Evolutionary conservation across 768 basidiomycete genomes (phyloP).

Genomic region (Cantharellus anzutake): DNA sequence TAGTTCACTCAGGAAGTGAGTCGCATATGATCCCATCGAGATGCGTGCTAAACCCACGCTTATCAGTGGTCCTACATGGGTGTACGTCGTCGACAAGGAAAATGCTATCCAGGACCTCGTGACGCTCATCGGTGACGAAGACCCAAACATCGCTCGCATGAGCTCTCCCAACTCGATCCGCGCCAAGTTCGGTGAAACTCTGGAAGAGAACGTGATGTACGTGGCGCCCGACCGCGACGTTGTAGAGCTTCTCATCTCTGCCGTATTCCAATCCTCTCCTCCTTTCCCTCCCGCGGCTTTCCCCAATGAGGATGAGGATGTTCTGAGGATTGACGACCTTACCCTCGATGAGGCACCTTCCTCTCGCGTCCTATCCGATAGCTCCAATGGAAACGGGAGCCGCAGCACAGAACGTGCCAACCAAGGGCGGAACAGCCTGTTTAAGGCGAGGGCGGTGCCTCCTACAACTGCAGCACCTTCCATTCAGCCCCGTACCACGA

Average conservation of each 20-base stretch:
- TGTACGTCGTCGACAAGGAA: slow-evolving; percentile 70
- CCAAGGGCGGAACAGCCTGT: slow-evolving; percentile 15
- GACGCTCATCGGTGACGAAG: slow-evolving; percentile 51
- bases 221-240: slow-evolving; percentile 43
- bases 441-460: slow-evolving; percentile 53
- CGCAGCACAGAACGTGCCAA: too few species aligned
- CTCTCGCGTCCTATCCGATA: too few species aligned
- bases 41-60: not conserved
- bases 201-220: slow-evolving; percentile 44
- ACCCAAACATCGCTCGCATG: slow-evolving; percentile 35
- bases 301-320: slow-evolving; percentile 15
- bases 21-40: slow-evolving; percentile 9
- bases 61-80: slow-evolving; percentile 69
- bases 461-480: slow-evolving; percentile 24
- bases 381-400: too few species aligned
- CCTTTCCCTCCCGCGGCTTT: slow-evolving; percentile 55
- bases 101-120: slow-evolving; percentile 66
- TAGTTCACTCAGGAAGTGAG: slow-evolving; percentile 56
- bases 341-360: not conserved
- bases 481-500: slow-evolving; percentile 8
- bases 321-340: not conserved
- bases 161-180: slow-evolving; percentile 48
- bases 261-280: slow-evolving; percentile 67
- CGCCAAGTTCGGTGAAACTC: slow-evolving; percentile 41
- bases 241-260: slow-evolving; percentile 63